Percentiles rank a stretch among this genome's conserved stretches.
These are phyloP conservation scores for Saccharomyces pastorianus DNA, from an alignment of 1,139 yeast genomes.

Conservation along the genomic window DNA sequence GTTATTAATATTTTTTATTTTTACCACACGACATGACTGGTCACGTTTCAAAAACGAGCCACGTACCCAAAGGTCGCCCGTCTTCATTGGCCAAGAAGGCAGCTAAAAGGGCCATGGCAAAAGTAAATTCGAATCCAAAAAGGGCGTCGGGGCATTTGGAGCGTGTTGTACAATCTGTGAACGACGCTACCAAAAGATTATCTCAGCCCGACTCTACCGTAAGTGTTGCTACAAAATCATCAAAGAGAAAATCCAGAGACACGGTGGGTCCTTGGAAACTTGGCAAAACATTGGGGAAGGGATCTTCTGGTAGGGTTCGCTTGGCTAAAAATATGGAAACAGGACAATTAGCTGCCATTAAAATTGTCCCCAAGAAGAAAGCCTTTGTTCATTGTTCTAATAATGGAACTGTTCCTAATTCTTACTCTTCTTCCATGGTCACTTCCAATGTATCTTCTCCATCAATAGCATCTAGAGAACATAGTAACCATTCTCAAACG, in stretches of 20 bases:
- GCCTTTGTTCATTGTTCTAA: neutral
- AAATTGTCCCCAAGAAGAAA: conserved; percentile 56
- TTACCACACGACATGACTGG: conserved; percentile 6
- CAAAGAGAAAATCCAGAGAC: conserved; percentile 29
- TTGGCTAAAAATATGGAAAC: conserved; percentile 60
- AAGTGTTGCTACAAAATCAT: conserved; percentile 23
- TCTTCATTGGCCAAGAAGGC: conserved; percentile 22
- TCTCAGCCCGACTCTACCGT: conserved; percentile 37
- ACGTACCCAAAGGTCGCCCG: conserved; percentile 6
- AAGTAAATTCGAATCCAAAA: conserved; percentile 8
- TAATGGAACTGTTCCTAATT: conserved; percentile 8
- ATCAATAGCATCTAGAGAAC: conserved; percentile 9
- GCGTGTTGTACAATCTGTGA: conserved; percentile 37
- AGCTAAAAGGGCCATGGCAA: conserved; percentile 25
- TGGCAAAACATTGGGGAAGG: conserved; percentile 73
- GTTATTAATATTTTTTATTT: neutral
- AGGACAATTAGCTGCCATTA: conserved; percentile 74
- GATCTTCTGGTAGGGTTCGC: conserved; percentile 74
- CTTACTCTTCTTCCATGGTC: conserved; percentile 7
- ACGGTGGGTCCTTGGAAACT: conserved; percentile 71
- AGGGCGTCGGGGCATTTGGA: conserved; percentile 23
- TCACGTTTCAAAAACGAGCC: conserved; percentile 7
- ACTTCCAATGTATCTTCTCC: conserved; percentile 13
- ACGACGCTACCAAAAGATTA: conserved; percentile 55
- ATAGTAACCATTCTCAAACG: conserved; percentile 1